phyloP scores from a whole-genome alignment of 2,329 filamentous ascomycete species.

The Teratosphaeria destructans region DNA sequence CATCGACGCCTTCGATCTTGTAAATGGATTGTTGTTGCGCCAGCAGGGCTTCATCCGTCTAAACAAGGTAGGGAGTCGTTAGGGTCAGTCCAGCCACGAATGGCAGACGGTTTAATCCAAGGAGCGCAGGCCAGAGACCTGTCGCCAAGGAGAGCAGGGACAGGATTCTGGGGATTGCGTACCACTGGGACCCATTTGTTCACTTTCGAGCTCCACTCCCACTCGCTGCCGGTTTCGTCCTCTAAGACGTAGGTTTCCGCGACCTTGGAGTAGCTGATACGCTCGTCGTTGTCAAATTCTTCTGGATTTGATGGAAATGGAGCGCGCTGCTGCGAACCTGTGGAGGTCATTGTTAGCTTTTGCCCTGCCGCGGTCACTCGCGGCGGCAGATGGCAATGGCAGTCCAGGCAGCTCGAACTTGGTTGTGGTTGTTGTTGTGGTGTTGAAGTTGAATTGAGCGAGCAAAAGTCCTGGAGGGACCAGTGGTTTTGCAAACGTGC shows the following conservation, averaged over 20 bases:
- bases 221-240: conserved; percentile 74
- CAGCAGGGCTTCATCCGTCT: conserved; percentile 51
- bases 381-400: neutral
- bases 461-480: neutral
- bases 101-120: neutral
- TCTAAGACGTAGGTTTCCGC: conserved; percentile 70
- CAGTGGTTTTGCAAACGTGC: neutral
- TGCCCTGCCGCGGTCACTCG: neutral
- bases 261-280: conserved; percentile 77
- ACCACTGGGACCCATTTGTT: conserved; percentile 66
- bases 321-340: conserved; percentile 7
- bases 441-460: neutral
- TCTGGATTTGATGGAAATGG: conserved; percentile 47
- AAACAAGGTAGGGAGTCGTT: conserved; percentile 9
- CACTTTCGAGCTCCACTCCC: conserved; percentile 62
- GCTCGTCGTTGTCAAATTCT: conserved; percentile 65
- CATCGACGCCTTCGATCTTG: conserved; percentile 49
- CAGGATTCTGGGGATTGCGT: conserved; percentile 20
- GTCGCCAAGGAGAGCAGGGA: conserved; percentile 5
- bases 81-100: conserved; percentile 13
- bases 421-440: neutral
- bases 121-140: conserved; percentile 16
- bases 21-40: conserved; percentile 54
- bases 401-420: neutral
- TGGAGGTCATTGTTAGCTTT: neutral